Percentiles rank a stretch among this genome's conserved stretches.
Conservation (phyloP, 352 stramenopile genomes). For the Elongisporangium undulatum region DNA sequence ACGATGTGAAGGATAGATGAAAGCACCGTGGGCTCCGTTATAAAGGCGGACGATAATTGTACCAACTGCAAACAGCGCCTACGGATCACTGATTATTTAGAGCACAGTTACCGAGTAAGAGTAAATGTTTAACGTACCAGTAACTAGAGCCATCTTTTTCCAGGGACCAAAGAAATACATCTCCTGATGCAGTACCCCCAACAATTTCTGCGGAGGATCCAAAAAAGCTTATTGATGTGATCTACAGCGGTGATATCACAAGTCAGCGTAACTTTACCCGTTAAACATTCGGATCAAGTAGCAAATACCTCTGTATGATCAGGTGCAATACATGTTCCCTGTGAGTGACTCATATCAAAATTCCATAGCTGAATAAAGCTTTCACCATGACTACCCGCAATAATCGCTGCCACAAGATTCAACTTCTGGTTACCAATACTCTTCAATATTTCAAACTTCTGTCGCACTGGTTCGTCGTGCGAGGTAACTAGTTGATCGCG, state of each 20-base stretch:
- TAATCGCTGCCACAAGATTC: conserved; percentile 41
- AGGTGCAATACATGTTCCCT: conserved; percentile 47
- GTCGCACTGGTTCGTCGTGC: conserved; percentile 2
- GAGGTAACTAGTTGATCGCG: neutral
- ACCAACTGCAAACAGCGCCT: no score
- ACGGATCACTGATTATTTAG: no score
- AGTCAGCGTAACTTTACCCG: no score
- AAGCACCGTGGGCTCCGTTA: no score
- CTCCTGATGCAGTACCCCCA: conserved; percentile 34
- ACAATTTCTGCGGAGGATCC: conserved; percentile 41
- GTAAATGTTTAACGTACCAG: conserved; percentile 4
- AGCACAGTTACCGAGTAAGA: no score
- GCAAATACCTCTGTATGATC: conserved; percentile 8
- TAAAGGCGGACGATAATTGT: no score
- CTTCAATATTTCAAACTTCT: conserved; percentile 42
- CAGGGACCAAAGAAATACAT: conserved; percentile 42
- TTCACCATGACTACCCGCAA: conserved; percentile 28
- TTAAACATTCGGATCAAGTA: no score
- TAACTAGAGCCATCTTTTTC: conserved; percentile 7
- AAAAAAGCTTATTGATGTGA: conserved; percentile 56
- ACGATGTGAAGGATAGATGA: no score
- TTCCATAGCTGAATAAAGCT: conserved; percentile 76
- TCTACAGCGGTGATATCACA: conserved; percentile 10
- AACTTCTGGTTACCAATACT: conserved; percentile 48
- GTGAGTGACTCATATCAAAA: conserved; percentile 59